Conservation (phyloP, 2,329 filamentous ascomycete genomes). For the Paraphoma sp. region DNA sequence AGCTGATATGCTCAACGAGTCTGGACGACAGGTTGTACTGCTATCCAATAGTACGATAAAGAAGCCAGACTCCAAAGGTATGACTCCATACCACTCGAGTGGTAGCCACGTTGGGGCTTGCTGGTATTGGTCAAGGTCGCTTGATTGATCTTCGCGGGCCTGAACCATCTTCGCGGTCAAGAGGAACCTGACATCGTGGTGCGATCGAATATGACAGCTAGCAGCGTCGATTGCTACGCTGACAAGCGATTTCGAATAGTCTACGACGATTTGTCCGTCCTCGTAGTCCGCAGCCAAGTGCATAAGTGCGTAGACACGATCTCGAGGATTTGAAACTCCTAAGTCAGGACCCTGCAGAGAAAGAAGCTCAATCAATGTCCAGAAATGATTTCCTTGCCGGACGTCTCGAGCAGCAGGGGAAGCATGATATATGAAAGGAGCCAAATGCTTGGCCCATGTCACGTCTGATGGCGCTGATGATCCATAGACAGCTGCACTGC, state of each 20-base stretch:
- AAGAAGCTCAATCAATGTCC: neutral
- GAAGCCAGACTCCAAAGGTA: neutral
- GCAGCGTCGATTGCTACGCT: neutral
- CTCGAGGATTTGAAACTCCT: neutral
- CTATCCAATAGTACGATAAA: neutral
- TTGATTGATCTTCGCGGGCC: neutral
- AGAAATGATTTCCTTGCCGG: neutral
- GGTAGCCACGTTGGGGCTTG: neutral
- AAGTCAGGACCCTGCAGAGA: neutral
- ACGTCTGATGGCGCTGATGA: neutral
- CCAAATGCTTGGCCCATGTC: neutral
- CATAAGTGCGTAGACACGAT: conserved; percentile 6
- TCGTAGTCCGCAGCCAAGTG: conserved; percentile 4
- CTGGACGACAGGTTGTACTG: neutral
- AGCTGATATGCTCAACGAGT: neutral
- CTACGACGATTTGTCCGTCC: conserved; percentile 1
- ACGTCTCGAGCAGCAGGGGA: neutral
- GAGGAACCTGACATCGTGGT: neutral
- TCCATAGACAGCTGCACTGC: neutral
- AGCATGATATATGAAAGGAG: neutral
- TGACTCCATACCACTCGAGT: neutral
- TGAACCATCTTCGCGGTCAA: neutral
- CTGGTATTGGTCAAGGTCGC: neutral
- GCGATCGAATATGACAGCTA: neutral
- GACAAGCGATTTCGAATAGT: neutral